Evolutionary conservation across 345 rosid species (phyloP).

Genomic region (Acer saccharum): DNA sequence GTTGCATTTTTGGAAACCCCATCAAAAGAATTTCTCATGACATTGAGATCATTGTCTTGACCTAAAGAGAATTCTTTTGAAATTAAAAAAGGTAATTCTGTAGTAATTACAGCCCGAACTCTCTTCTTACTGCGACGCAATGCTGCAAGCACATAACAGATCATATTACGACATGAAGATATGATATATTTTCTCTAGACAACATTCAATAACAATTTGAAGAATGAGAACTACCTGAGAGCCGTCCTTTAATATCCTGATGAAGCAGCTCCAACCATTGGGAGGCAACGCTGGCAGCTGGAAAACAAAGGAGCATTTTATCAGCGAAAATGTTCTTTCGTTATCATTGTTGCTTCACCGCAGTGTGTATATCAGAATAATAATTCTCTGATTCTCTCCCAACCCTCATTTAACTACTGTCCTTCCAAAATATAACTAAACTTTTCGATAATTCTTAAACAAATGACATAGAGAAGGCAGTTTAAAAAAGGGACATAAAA

Average conservation of each 20-base stretch:
- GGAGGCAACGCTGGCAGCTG: constrained; percentile 92
- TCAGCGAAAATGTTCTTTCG: constrained; percentile 30
- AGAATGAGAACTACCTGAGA: constrained; percentile 56
- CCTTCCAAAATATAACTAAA: not conserved
- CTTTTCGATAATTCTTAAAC: not conserved
- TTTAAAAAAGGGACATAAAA: constrained; percentile 15
- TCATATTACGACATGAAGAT: constrained; percentile 13
- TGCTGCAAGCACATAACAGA: constrained; percentile 50
- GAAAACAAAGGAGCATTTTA: constrained; percentile 27
- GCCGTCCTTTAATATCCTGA: constrained; percentile 90
- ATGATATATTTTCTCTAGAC: not conserved
- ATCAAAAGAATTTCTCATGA: constrained; percentile 32
- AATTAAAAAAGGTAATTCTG: constrained; percentile 79
- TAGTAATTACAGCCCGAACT: constrained; percentile 67
- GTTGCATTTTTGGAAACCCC: constrained; percentile 33
- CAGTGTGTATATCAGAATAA: not conserved
- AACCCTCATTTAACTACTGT: not conserved
- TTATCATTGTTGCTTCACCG: constrained; percentile 24
- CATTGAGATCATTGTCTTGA: constrained; percentile 39
- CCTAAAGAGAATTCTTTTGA: constrained; percentile 64
- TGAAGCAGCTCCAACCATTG: constrained; percentile 95
- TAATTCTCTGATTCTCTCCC: not conserved
- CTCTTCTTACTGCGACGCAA: constrained; percentile 87
- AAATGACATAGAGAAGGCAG: not conserved
- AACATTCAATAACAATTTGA: not conserved